Conservation (phyloP, 2,329 filamentous ascomycete species). For the Metarhizium robertsii region DNA sequence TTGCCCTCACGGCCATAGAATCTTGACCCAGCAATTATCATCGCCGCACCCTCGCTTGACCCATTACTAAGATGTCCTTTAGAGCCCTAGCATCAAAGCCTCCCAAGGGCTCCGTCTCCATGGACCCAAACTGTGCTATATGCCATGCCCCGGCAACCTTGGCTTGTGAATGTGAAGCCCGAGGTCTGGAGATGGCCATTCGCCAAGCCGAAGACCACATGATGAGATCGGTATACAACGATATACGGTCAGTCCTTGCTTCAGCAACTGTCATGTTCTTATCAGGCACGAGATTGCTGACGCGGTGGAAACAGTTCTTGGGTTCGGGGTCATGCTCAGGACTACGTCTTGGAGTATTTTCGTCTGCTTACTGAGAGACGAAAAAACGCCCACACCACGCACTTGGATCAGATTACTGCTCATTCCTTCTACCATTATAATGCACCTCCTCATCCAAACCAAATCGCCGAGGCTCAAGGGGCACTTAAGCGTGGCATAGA, state of each 20-base stretch:
- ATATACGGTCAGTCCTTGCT: constrained; percentile 46
- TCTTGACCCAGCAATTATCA: neutral
- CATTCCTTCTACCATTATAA: constrained; percentile 50
- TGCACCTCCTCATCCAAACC: constrained; percentile 46
- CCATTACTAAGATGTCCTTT: constrained; percentile 40
- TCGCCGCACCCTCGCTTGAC: constrained; percentile 5
- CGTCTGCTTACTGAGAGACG: constrained; percentile 50
- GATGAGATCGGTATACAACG: constrained; percentile 52
- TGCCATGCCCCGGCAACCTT: constrained; percentile 49
- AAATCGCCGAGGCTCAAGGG: constrained; percentile 56
- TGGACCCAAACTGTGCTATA: constrained; percentile 63
- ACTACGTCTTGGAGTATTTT: constrained; percentile 60
- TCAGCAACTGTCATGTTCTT: neutral
- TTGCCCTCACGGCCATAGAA: neutral
- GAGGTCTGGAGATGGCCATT: constrained; percentile 52
- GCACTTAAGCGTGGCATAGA: constrained; percentile 65
- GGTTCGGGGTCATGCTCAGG: constrained; percentile 57
- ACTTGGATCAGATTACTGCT: constrained; percentile 45
- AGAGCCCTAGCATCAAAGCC: constrained; percentile 30
- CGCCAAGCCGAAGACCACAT: constrained; percentile 54
- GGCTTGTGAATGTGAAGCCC: constrained; percentile 57
- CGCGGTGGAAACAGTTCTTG: constrained; percentile 36
- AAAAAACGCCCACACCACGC: constrained; percentile 44
- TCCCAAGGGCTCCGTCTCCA: constrained; percentile 45
- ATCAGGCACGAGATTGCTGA: constrained; percentile 7